Evolutionary conservation across 164 flowering plant genomes (phyloP), one percentile per base, ranked within the genome.

Genomic region (Santalum album): DNA sequence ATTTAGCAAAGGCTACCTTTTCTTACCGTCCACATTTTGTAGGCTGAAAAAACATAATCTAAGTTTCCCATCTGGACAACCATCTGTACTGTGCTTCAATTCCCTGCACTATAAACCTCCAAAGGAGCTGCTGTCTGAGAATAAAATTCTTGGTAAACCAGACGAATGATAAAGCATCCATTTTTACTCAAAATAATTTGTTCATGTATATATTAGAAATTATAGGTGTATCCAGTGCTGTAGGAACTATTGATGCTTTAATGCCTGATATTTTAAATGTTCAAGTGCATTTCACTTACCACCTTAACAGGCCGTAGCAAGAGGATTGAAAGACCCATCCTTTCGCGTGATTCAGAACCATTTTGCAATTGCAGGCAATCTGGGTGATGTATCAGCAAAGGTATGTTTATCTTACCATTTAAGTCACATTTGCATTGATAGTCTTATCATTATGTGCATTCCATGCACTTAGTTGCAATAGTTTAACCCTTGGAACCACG

Each of bases 321-420:
- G 94, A 66, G 98, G 96, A 55, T 79, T 91, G 11, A 91, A 82
- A 69, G 98, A 88, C 62, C 95, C 98, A 62, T 91, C 98, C 46
- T 87, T 75, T 55, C 88, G 96, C 20, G 95, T 88, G 51, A 88
- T 91, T 66, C 98, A 87, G 59, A 84, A 80, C 68, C 98, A 91
- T 78, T 88, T 91, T 80, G 90, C 96, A 7, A 48, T 77, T 54
- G 67, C 84, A 16, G 90, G 86, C 68, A 91, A 91, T 74, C 74
- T 91, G 36, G 98, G 98, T 63, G 98, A 86, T 34, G 77, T 91
- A 40, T 82, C 98, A 57, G 98, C 96, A 19, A 91, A 91, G 98
- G 98, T 90, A 68, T 39, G 12, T 7, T 36, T 35, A 36, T 27
- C 16, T 18, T 9, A n/a, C n/a, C n/a, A n/a, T n/a, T n/a, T n/a